Evolutionary conservation across 208 protist genomes (phyloP).

Genomic region (Endotrypanum monterogeii): DNA sequence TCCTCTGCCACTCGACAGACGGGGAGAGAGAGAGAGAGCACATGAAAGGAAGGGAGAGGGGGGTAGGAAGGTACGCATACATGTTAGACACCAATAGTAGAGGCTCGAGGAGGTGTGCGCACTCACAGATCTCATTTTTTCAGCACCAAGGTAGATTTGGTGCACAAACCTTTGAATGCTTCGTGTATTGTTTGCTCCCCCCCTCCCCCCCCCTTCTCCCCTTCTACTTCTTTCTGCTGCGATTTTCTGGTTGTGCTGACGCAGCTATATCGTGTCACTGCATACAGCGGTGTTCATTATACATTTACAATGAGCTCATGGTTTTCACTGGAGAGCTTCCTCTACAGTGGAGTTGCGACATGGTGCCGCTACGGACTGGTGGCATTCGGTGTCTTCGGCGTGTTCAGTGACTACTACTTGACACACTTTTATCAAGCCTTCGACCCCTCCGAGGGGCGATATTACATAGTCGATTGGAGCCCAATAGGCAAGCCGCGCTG

Average conservation of each 20-base stretch:
- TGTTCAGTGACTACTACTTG: slow-evolving; percentile 83
- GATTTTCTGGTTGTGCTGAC: background rate
- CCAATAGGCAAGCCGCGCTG: slow-evolving; percentile 73
- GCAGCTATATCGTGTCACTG: background rate
- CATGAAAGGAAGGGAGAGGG: too few species aligned
- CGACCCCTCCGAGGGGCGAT: slow-evolving; percentile 50
- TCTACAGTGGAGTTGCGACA: slow-evolving; percentile 57
- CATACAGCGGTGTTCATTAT: background rate
- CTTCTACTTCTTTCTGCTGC: background rate
- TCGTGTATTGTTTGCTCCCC: too few species aligned
- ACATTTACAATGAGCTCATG: slow-evolving; percentile 68
- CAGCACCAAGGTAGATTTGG: background rate
- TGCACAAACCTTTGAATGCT: background rate
- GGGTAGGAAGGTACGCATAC: too few species aligned
- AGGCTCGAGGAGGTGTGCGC: background rate
- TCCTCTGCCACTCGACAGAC: too few species aligned
- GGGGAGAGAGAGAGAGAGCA: too few species aligned
- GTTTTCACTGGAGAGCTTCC: slow-evolving; percentile 75
- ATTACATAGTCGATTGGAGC: slow-evolving; percentile 80
- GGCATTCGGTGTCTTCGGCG: slow-evolving; percentile 57
- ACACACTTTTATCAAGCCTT: slow-evolving; percentile 85
- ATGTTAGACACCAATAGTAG: too few species aligned
- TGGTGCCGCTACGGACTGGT: slow-evolving; percentile 68
- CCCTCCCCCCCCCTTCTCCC: background rate
- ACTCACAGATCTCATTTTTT: background rate